Evolutionary conservation across 305 asterid genomes (phyloP).

Genomic region (Fraxinus greggii): DNA sequence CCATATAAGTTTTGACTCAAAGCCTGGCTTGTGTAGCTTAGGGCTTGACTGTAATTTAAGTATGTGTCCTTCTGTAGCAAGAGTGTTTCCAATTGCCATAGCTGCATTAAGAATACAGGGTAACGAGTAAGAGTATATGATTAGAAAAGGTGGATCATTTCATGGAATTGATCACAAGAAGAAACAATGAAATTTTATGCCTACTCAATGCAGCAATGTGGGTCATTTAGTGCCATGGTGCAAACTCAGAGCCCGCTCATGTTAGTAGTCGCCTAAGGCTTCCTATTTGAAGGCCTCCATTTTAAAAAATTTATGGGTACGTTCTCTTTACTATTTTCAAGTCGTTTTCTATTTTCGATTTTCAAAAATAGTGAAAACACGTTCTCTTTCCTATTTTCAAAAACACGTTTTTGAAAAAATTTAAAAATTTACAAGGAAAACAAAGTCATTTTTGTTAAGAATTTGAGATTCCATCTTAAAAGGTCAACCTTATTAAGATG

Average conservation of each 20-base stretch:
- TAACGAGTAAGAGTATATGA: conserved; percentile 32
- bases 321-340: no score
- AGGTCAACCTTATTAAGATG: no score
- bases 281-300: no score
- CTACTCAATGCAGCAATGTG: background rate
- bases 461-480: no score
- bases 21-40: conserved; percentile 77
- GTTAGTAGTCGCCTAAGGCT: no score
- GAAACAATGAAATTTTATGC: background rate
- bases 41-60: conserved; percentile 65
- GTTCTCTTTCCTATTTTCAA: no score
- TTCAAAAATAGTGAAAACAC: no score
- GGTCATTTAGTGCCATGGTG: background rate
- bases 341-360: no score
- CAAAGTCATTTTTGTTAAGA: no score
- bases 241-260: background rate
- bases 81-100: conserved; percentile 75
- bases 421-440: no score
- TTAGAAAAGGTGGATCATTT: conserved; percentile 30
- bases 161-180: background rate
- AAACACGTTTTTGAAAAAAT: no score
- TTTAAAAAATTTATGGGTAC: no score
- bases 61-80: conserved; percentile 65
- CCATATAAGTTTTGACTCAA: conserved; percentile 83
- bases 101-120: conserved; percentile 47